Base-by-base conservation (phyloP, 768 basidiomycete genomes). In the Coprinopsis sp. region DNA sequence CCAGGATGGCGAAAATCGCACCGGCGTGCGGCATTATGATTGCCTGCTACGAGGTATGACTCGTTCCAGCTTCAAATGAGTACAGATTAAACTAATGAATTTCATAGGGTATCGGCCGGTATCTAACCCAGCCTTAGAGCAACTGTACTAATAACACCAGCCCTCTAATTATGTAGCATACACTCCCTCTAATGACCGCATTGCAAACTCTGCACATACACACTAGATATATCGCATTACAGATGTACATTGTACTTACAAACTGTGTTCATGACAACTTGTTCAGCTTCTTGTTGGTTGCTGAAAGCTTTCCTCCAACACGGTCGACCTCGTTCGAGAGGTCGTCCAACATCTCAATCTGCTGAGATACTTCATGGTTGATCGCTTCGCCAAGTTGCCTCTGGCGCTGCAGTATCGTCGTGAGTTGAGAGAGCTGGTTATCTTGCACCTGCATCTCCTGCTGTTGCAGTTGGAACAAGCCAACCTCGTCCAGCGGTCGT, bases 21-120 rank as follows among this genome's bases (percentile, higher is more conserved):
- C 96, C 96, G 30, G 96, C 95, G 33, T 99, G 96, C 65, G 95
- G 95, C 19, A 86, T 99, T 54, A 97, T 98, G 95, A 96, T 97
- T 62, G 82, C 89, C 46, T 93, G 86, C 63, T 98, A 86, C 61
- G 94, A 98, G 81, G 93, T 82, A 54, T 24, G 77, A n/a, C n/a
- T 66, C 18, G 10, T 29, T 6, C 13, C 1, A 34, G 36, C 19
- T 16, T 30, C 44, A 28, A n/a, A 42, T 47, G 27, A 19, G 21
- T 22, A 29, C 21, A 46, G 11, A 47, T 28, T 22, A 19, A 10
- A 37, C 47, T 64, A 28, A 64, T 10, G 27, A 13, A 7, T 1
- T 19, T 24, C 23, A 1, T 46, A 86, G 84, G 82, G 84, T 37
- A 68, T 87, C 46, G 84, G 82, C 41, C 72, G 64, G 51, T 60